Base-by-base conservation (phyloP, 139 green algal species). In the Haematococcus lacustris region DNA sequence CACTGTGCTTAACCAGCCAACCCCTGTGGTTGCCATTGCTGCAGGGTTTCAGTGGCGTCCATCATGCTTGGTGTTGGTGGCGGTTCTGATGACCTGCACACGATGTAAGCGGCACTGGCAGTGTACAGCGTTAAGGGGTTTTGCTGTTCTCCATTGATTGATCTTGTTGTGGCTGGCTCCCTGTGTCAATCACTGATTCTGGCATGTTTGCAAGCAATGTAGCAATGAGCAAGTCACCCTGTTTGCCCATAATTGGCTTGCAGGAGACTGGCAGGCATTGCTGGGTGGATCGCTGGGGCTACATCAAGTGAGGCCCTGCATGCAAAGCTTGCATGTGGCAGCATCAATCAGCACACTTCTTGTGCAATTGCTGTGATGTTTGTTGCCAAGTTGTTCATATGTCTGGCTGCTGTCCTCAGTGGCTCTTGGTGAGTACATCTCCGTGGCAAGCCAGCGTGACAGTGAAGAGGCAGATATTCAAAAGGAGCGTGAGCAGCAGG, bases 381-480 rank as follows among this genome's bases (percentile, higher is more conserved):
- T 13, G 47, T 21, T 28, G 13, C 47, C 26, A 26, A 34, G 23
- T 35, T 26, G 30, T 21, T 34, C 53, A 64, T 26, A 30, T 32
- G 4, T 23, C 53, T 64, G 53, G 4, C 33, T 64, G 53, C 53
- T 53, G 9, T 53, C 9, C 9, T 64, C 53, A 64, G 82, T 87
- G 79, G 68, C 51, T 2, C 28, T 71, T 53, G 53, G 89, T 6
- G 90, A 94, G 78, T 94, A 91, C 79, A 88, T 94, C 50, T 35
- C 23, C 53, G 84, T 91, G 1, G 43, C 66, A n/a, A n/a, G 59
- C 4, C 86, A 88, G 77, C 67, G 77, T 2, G 85, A 91, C 60
- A 80, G 80, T 0, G 86, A 93, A 73, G 73, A 78, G 61, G 88
- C 88, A n/a, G 91, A 96, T 78, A 89, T 96, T 66, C 80, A 93